These are phyloP conservation scores for Penicillium waksmanii DNA, from an alignment of 495 filamentous ascomycete genomes.

Conservation along the genomic window DNA sequence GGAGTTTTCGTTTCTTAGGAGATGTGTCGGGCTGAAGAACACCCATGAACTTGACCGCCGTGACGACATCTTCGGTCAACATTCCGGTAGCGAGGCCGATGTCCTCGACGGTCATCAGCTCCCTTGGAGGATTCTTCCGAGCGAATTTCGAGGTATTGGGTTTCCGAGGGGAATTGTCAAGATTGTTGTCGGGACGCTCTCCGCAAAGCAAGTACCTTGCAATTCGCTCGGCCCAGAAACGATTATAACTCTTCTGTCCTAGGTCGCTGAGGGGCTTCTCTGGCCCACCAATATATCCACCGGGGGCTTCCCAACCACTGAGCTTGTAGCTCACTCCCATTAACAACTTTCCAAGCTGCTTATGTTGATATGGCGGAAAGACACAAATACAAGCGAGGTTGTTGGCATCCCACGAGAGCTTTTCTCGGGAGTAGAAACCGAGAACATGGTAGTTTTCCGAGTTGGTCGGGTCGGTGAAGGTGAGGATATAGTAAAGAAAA, in stretches of 20 bases:
- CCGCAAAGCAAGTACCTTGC: constrained; percentile 62
- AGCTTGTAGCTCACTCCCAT: constrained; percentile 95
- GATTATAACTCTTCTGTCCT: constrained; percentile 76
- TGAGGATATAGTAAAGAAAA: constrained; percentile 94
- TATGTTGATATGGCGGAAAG: constrained; percentile 93
- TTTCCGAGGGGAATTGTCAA: constrained; percentile 33
- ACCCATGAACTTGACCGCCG: constrained; percentile 76
- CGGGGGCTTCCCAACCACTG: constrained; percentile 69
- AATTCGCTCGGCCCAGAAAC: constrained; percentile 83
- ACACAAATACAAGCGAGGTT: constrained; percentile 96
- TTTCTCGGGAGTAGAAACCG: constrained; percentile 98
- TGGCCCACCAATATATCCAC: constrained; percentile 80
- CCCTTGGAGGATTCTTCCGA: constrained; percentile 39
- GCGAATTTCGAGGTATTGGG: constrained; percentile 32
- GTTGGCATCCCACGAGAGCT: constrained; percentile 97
- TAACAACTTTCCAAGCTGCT: constrained; percentile 83
- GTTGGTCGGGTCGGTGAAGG: constrained; percentile 45
- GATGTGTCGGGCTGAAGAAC: constrained; percentile 64
- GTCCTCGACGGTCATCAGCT: constrained; percentile 56
- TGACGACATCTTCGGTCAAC: constrained; percentile 77
- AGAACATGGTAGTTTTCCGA: constrained; percentile 59
- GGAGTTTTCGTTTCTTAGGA: constrained; percentile 43
- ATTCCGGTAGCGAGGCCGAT: constrained; percentile 75
- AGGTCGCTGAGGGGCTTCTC: constrained; percentile 90
- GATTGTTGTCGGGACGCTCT: constrained; percentile 25